Evolutionary conservation across 2,329 filamentous ascomycete genomes (phyloP).

Genomic region (Chaetomium olivaceum): DNA sequence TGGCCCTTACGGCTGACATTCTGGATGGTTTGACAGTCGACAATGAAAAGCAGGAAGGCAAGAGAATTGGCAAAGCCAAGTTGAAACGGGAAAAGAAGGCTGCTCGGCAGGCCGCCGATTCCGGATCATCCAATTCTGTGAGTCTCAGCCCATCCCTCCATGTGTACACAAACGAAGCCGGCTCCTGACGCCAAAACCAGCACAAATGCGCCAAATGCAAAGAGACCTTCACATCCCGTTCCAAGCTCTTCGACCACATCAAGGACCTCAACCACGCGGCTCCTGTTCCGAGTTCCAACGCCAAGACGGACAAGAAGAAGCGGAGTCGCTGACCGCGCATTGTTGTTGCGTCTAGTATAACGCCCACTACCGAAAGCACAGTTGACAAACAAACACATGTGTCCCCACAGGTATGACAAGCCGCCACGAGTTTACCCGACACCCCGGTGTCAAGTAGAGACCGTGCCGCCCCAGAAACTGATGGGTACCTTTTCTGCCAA

Average conservation of each 20-base stretch:
- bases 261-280: conserved; percentile 64
- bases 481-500: no score
- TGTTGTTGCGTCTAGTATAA: not conserved
- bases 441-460: not conserved
- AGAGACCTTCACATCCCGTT: conserved; percentile 59
- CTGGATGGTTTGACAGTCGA: conserved; percentile 25
- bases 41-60: conserved; percentile 30
- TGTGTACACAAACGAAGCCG: not conserved
- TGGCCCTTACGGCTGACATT: conserved; percentile 21
- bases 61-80: conserved; percentile 54
- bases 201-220: conserved; percentile 50
- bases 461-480: not conserved
- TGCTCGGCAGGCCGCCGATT: conserved; percentile 42
- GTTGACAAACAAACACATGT: not conserved
- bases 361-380: not conserved
- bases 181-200: conserved; percentile 31
- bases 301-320: conserved; percentile 41
- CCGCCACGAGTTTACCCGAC: not conserved
- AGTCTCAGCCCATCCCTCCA: conserved; percentile 28
- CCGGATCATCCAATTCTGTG: conserved; percentile 41
- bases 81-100: conserved; percentile 53
- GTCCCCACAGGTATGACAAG: not conserved
- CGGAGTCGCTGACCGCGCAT: conserved; percentile 11
- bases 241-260: conserved; percentile 72
- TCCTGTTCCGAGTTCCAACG: conserved; percentile 38